Evolutionary conservation across 768 basidiomycete species (phyloP), one percentile per base, ranked within the genome.

Genomic region (Podaxis rugospora): DNA sequence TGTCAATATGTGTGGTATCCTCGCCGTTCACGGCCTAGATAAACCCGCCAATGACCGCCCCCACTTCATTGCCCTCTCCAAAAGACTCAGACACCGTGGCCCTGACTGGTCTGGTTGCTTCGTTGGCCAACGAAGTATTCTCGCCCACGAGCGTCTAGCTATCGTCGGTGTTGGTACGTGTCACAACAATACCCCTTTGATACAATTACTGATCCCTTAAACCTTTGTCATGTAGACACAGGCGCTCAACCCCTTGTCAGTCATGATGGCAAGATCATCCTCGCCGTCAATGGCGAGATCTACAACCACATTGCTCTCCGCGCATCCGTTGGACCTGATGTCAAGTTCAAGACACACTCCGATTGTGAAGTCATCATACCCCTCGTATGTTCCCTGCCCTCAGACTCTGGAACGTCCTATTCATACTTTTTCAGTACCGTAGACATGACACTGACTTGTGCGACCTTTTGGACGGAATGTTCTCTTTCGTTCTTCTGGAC

Each of bases 101-200:
- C 97, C 97, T 10, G 97, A 99, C 75, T 99, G 97, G 97, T 95
- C 93, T 13, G 97, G 97, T 28, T 96, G 93, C 76, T 89, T 86
- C 73, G 90, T 95, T 64, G 92, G 91, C 49, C 85, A 87, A 72
- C 81, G 88, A 55, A 81, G 83, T 44, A 83, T 97, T 61, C 85
- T 99, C 64, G 91, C 92, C 36, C 97, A 99, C 67, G 97, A 99
- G 72, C 89, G 97, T 58, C 84, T 99, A 57, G 97, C 97, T 40
- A 91, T 99, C 73, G 97, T 98, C 60, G 97, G 97, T 68, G 93
- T 99, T 65, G 96, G 96, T 96, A 62, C 73, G 86, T 79, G 27
- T 25, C 25, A 37, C 32, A 6, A 13, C 50, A 9, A 62, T 52
- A 21, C 59, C 44, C 36, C 51, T 51, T 35, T 40, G 36, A 16